phyloP scores from a whole-genome alignment of 1,139 yeast species.

The Yamadazyma pseudoaaseri region DNA sequence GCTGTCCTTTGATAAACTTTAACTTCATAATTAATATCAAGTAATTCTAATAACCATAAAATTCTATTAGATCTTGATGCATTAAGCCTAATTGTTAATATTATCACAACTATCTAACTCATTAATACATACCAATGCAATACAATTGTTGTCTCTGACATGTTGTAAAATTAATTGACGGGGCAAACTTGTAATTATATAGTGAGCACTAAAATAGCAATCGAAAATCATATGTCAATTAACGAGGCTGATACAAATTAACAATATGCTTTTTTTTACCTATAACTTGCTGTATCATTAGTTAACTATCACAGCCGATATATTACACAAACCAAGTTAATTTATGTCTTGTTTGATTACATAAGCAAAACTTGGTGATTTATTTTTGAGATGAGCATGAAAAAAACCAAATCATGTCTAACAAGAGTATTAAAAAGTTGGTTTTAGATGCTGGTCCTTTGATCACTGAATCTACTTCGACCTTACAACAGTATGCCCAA shows the following conservation, averaged over 20 bases:
- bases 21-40: conserved; percentile 33
- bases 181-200: neutral
- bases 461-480: conserved; percentile 80
- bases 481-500: conserved; percentile 66
- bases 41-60: conserved; percentile 40
- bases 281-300: too few relatives aligned
- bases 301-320: too few relatives aligned
- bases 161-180: neutral
- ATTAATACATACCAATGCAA: conserved; percentile 16
- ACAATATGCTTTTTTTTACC: too few relatives aligned
- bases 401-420: conserved; percentile 2
- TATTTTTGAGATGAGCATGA: conserved; percentile 10
- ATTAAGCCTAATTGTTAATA: conserved; percentile 23
- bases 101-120: neutral
- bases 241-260: too few relatives aligned
- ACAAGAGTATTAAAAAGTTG: conserved; percentile 46
- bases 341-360: too few relatives aligned
- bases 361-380: too few relatives aligned
- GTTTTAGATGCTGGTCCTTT: conserved; percentile 95
- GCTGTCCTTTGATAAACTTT: conserved; percentile 29
- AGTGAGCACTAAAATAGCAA: neutral
- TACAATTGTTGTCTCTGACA: conserved; percentile 12
- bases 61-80: conserved; percentile 39
- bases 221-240: too few relatives aligned
- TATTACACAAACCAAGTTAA: too few relatives aligned